Evolutionary conservation across 169 alveolate species (phyloP).

Genomic region (Toxoplasma gondii): DNA sequence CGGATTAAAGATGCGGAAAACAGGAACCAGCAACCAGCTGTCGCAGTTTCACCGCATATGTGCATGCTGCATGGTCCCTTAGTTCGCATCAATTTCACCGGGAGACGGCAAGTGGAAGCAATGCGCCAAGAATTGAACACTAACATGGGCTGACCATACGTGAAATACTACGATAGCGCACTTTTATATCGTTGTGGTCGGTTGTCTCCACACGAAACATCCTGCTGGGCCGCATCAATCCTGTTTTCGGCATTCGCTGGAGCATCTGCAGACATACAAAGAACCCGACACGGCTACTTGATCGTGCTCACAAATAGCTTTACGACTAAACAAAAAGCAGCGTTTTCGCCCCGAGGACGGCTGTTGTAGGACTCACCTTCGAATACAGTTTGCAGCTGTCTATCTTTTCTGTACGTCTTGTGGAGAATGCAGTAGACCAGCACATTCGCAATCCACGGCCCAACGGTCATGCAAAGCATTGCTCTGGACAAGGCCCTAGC

Average conservation of each 20-base stretch:
- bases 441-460: constrained; percentile 82
- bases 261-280: not conserved
- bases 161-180: too few relatives aligned
- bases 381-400: not conserved
- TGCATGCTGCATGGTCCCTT: too few relatives aligned
- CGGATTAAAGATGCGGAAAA: too few relatives aligned
- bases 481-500: constrained; percentile 84
- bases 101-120: too few relatives aligned
- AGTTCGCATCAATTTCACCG: too few relatives aligned
- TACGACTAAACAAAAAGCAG: not conserved
- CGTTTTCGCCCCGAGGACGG: not conserved
- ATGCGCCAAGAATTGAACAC: too few relatives aligned
- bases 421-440: constrained; percentile 80
- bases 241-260: not conserved
- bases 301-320: not conserved
- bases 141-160: too few relatives aligned
- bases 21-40: too few relatives aligned
- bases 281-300: not conserved
- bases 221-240: too few relatives aligned
- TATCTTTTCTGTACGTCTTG: constrained; percentile 70
- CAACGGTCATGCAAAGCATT: constrained; percentile 79
- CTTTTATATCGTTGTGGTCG: too few relatives aligned
- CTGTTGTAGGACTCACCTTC: not conserved
- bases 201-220: too few relatives aligned
- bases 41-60: too few relatives aligned